phyloP scores from a whole-genome alignment of 2,329 filamentous ascomycete species.

The Aspergillus sp. region DNA sequence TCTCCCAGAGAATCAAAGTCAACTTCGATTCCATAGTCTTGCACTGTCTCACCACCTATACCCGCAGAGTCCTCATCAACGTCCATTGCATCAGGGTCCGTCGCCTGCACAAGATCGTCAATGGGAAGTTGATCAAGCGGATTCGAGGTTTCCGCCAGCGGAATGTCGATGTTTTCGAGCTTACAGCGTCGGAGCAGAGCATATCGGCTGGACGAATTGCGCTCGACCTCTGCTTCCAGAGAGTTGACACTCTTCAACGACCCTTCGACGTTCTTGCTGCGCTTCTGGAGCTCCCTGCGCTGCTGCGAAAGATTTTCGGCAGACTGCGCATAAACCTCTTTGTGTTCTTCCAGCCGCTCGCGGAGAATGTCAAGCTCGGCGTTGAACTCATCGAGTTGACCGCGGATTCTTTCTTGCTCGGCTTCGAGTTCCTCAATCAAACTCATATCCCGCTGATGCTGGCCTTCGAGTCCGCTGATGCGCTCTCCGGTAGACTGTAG shows the following conservation, averaged over 20 bases:
- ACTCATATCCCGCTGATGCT: constrained; percentile 55
- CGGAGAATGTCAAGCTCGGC: constrained; percentile 69
- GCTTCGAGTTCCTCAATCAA: constrained; percentile 61
- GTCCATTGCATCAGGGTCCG: constrained; percentile 85
- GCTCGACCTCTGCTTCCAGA: constrained; percentile 78
- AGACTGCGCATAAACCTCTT: constrained; percentile 57
- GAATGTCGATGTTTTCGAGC: constrained; percentile 83
- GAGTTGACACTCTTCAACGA: constrained; percentile 64
- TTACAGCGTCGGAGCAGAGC: constrained; percentile 79
- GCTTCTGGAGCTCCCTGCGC: constrained; percentile 70
- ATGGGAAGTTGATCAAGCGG: constrained; percentile 74
- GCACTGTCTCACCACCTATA: constrained; percentile 47
- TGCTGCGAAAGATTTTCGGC: constrained; percentile 69
- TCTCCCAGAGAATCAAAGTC: constrained; percentile 76
- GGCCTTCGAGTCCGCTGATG: constrained; percentile 57
- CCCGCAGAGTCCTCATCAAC: constrained; percentile 60
- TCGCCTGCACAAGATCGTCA: constrained; percentile 63
- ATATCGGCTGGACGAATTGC: constrained; percentile 75
- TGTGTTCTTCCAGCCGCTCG: constrained; percentile 60
- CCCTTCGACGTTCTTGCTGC: constrained; percentile 71
- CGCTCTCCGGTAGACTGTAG: constrained; percentile 61
- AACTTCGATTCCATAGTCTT: constrained; percentile 86
- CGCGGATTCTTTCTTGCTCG: constrained; percentile 66
- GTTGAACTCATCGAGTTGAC: constrained; percentile 60
- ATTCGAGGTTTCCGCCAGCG: constrained; percentile 61